Evolutionary conservation across 2,329 filamentous ascomycete species (phyloP).

Genomic region (Verticillium nubilum): DNA sequence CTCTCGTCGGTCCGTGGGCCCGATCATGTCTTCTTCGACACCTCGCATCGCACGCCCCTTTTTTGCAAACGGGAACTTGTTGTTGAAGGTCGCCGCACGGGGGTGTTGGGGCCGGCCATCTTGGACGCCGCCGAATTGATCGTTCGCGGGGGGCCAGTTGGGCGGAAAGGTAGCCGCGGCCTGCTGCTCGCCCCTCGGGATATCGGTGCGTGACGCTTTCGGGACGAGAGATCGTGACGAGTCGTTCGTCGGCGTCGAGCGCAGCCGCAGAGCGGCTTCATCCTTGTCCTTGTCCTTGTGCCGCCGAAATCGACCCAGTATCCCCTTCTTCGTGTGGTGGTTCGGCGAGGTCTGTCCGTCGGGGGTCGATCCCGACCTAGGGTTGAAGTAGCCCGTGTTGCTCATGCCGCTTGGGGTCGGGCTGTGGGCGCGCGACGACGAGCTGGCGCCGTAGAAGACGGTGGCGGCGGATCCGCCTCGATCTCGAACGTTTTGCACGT

Average conservation of each 20-base stretch:
- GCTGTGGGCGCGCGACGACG: slow-evolving; percentile 63
- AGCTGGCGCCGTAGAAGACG: slow-evolving; percentile 33
- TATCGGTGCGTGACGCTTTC: slow-evolving; percentile 43
- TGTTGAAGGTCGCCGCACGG: slow-evolving; percentile 46
- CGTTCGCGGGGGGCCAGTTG: slow-evolving; percentile 20
- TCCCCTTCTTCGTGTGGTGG: slow-evolving; percentile 44
- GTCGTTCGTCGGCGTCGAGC: slow-evolving; percentile 12
- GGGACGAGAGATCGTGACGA: slow-evolving; percentile 48
- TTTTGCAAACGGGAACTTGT: slow-evolving; percentile 59
- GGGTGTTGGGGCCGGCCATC: slow-evolving; percentile 16
- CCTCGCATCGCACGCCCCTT: slow-evolving; percentile 41
- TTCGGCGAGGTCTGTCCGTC: slow-evolving; percentile 56
- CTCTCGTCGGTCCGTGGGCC: slow-evolving; percentile 48
- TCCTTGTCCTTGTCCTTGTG: slow-evolving; percentile 52
- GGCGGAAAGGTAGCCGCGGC: slow-evolving; percentile 28
- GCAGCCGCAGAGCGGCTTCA: slow-evolving; percentile 30
- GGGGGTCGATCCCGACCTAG: slow-evolving; percentile 36
- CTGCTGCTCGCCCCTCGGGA: slow-evolving; percentile 24
- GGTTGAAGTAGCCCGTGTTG: slow-evolving; percentile 38
- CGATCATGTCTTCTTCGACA: slow-evolving; percentile 54
- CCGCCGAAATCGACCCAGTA: slow-evolving; percentile 44
- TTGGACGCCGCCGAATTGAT: slow-evolving; percentile 3
- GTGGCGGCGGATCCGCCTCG: slow-evolving; percentile 37
- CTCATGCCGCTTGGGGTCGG: slow-evolving; percentile 74
- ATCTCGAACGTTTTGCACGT: slow-evolving; percentile 41